Base-by-base conservation (phyloP, 2,329 filamentous ascomycete species). In the Paecilomyces formosus region DNA sequence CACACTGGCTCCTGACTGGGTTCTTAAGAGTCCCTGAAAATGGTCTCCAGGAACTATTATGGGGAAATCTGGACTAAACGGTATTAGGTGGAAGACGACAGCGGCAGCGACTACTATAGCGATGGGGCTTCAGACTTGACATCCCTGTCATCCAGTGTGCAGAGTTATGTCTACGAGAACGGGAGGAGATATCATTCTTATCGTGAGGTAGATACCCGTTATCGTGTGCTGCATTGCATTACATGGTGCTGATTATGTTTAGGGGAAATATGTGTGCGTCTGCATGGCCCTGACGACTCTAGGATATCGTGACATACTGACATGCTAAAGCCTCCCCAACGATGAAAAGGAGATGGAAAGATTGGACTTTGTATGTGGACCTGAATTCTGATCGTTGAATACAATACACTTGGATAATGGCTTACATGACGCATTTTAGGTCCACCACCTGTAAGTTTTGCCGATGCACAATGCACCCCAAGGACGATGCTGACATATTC, bases 401-500 rank as follows among this genome's bases (percentile, higher is more conserved):
- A 12, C 24, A 52, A 24, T 24, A 9, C 4, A 52, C 8, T 13
- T 3, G 21, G 50, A 24, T 52, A 21, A 26, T 11, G n/a, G 6
- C 21, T 52, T 52, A 28, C 50, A 24, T 13, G 24, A 15, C 15
- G 8, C n/a, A 21, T n/a, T 52, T 26, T 52, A 52, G 50, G 50
- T 52, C 8, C 50, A 52, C 21, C 50, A 24, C 15, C 50, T 24
- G 50, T 52, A 3, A 52, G 18, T 52, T 24, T 8, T 13, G 11
- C n/a, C 15, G 21, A 52, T 24, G 21, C 18, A 26, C 7, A 58
- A 54, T 12, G 57, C 57, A 26, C 28, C 51, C 55, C 22, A 57
- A 57, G 13, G n/a, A 58, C 15, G 61, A 62, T 24, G 33, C 49
- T 55, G 54, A 61, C 18, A 21, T 57, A 7, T 51, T 54, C 26